These are phyloP conservation scores for Aspergillus novoparasiticus DNA, from an alignment of 2,329 filamentous ascomycete species.

Conservation along the genomic window DNA sequence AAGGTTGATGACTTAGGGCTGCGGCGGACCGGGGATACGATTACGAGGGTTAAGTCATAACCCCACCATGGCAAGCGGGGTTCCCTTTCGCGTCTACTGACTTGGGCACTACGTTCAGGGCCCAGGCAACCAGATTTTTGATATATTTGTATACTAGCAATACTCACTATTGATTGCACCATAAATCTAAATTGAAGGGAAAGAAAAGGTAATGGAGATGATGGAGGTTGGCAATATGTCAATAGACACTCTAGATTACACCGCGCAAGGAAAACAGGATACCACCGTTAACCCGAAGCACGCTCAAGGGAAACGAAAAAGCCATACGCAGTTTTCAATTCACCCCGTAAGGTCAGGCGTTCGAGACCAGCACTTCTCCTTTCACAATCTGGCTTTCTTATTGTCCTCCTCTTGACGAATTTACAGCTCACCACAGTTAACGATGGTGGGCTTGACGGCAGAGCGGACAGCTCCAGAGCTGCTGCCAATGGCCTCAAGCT, in stretches of 20 bases:
- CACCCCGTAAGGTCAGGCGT: neutral
- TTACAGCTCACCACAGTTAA: slow-evolving; percentile 52
- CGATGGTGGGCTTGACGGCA: slow-evolving; percentile 58
- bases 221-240: slow-evolving; percentile 12
- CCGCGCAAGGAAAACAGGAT: slow-evolving; percentile 20
- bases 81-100: neutral
- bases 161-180: neutral
- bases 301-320: neutral
- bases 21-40: neutral
- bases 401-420: slow-evolving; percentile 11
- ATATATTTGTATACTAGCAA: neutral
- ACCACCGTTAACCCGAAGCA: slow-evolving; percentile 8
- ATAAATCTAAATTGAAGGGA: neutral
- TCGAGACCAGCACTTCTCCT: slow-evolving; percentile 2
- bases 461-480: slow-evolving; percentile 55
- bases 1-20: neutral
- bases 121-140: neutral
- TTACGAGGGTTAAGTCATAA: neutral
- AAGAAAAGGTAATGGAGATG: neutral
- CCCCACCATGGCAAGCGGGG: slow-evolving; percentile 13
- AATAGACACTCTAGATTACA: slow-evolving; percentile 36
- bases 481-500: slow-evolving; percentile 62
- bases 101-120: neutral
- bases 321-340: neutral
- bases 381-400: slow-evolving; percentile 3